Conservation (phyloP, 192 early-diverging fungal species). For the Mortierella claussenii region DNA sequence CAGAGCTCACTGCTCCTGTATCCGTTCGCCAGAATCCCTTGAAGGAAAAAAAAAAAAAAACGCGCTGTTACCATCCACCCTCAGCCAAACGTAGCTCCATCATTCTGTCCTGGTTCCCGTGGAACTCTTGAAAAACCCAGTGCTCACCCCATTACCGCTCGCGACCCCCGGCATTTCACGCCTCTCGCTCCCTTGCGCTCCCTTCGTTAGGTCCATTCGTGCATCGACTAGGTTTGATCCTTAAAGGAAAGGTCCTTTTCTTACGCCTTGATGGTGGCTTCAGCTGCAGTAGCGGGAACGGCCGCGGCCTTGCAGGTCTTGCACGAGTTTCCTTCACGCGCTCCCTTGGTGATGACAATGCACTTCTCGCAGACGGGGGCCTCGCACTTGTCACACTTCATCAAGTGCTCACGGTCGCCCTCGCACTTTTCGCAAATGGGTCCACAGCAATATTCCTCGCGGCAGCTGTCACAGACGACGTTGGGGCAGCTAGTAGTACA, state of each 20-base stretch:
- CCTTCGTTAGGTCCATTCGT: background rate
- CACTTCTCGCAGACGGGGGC: slow-evolving; percentile 47
- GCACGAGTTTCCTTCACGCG: slow-evolving; percentile 47
- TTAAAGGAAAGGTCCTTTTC: background rate
- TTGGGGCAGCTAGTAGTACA: slow-evolving; percentile 49
- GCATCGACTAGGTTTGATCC: background rate
- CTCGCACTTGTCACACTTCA: slow-evolving; percentile 45
- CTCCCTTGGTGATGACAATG: slow-evolving; percentile 51
- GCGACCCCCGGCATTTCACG: no score
- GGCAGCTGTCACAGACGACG: slow-evolving; percentile 53
- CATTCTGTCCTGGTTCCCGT: no score
- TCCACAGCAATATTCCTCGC: slow-evolving; percentile 53
- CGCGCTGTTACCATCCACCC: no score
- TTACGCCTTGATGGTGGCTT: slow-evolving; percentile 14
- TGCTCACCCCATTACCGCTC: no score
- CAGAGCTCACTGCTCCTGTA: no score
- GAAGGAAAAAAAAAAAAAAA: no score
- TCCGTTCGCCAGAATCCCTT: no score
- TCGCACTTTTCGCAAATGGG: slow-evolving; percentile 49
- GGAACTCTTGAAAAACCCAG: no score
- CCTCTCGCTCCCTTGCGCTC: background rate
- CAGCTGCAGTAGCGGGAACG: background rate
- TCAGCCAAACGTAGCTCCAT: no score
- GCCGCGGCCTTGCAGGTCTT: slow-evolving; percentile 31
- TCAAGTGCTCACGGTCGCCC: slow-evolving; percentile 34